A percentile compares a stretch with the other conserved stretches of the same genome.
These are phyloP conservation scores for Mucor saturninus DNA, from an alignment of 371 early-diverging fungal species.

Conservation along the genomic window DNA sequence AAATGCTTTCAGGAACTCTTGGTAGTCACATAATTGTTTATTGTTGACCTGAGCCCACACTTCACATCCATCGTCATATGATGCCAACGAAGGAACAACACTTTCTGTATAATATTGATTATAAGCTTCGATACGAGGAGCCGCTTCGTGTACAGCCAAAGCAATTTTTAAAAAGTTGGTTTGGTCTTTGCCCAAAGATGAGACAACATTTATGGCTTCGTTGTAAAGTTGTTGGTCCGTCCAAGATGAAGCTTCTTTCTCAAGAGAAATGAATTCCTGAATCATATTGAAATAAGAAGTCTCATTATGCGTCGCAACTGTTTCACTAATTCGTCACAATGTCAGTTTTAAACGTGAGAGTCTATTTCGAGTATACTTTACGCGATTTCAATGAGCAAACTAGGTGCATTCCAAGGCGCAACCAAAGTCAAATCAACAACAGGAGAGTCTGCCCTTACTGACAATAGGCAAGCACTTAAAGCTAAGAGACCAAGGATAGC, in stretches of 20 bases:
- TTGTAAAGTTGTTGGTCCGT: slow-evolving; percentile 54
- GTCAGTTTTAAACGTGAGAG: no score
- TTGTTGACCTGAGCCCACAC: slow-evolving; percentile 75
- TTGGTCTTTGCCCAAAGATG: slow-evolving; percentile 20
- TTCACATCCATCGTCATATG: slow-evolving; percentile 60
- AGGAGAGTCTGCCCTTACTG: slow-evolving; percentile 33
- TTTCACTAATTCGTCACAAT: slow-evolving; percentile 51
- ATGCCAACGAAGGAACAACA: slow-evolving; percentile 48
- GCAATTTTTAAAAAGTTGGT: slow-evolving; percentile 56
- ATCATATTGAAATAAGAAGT: slow-evolving; percentile 66
- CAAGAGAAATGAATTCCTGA: slow-evolving; percentile 42
- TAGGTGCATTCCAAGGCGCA: slow-evolving; percentile 65
- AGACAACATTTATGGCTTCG: slow-evolving; percentile 24
- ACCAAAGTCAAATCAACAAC: slow-evolving; percentile 60
- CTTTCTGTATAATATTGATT: slow-evolving; percentile 76
- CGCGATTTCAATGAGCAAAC: slow-evolving; percentile 66
- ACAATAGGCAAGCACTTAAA: background rate
- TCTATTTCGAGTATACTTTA: slow-evolving; percentile 33
- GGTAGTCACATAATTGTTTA: slow-evolving; percentile 65
- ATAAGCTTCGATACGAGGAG: slow-evolving; percentile 82
- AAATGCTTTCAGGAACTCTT: slow-evolving; percentile 27
- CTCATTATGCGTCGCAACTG: slow-evolving; percentile 63
- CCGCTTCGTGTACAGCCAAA: slow-evolving; percentile 69
- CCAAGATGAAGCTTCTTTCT: slow-evolving; percentile 21
- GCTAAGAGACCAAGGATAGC: slow-evolving; percentile 24